Conservation (phyloP, 345 rosid genomes). For the Salix caprea region DNA sequence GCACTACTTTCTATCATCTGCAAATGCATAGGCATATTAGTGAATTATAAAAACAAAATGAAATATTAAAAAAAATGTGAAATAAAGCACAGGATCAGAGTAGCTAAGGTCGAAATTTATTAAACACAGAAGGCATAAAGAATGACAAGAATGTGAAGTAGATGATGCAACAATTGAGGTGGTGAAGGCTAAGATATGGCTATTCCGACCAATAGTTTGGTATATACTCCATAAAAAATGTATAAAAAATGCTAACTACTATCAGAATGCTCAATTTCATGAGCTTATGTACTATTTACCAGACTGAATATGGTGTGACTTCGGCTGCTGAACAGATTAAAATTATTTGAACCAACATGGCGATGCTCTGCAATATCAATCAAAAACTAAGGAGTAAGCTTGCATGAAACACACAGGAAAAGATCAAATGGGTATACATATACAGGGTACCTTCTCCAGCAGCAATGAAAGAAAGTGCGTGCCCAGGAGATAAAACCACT, state of each 20-base stretch:
- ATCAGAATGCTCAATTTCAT: not conserved
- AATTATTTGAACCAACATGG: slow-evolving; percentile 99
- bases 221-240: not conserved
- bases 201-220: not conserved
- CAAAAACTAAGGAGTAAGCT: slow-evolving; percentile 5
- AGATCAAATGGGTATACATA: not conserved
- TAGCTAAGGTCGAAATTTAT: not conserved
- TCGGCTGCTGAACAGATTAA: slow-evolving; percentile 93
- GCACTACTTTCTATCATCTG: slow-evolving; percentile 99
- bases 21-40: slow-evolving; percentile 26
- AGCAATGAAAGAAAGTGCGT: slow-evolving; percentile 94
- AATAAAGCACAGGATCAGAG: not conserved
- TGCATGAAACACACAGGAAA: not conserved
- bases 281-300: slow-evolving; percentile 40
- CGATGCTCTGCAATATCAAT: slow-evolving; percentile 72
- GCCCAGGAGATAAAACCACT: slow-evolving; percentile 98
- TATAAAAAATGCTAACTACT: not conserved
- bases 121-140: not conserved
- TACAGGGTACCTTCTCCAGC: slow-evolving; percentile 86
- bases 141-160: not conserved
- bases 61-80: slow-evolving; percentile 3
- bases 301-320: slow-evolving; percentile 97
- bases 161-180: not conserved
- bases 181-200: not conserved
- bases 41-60: not conserved